Base-by-base conservation (phyloP, 2,329 filamentous ascomycete species). In the Aschersonia sp. region DNA sequence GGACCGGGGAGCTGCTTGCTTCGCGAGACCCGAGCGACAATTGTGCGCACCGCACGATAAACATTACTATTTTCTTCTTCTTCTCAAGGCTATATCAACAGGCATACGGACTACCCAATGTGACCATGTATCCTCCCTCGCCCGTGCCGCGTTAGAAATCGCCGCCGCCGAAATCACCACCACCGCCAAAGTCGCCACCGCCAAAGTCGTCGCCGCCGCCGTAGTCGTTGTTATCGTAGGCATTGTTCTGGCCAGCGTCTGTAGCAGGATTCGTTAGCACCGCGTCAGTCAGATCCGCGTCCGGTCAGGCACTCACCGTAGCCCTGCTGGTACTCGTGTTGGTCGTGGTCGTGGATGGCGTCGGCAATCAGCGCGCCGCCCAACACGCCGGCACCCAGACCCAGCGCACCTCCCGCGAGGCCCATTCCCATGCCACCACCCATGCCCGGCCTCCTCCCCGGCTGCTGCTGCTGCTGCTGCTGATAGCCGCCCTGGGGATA, bases 331-430 rank as follows among this genome's bases (percentile, higher is more conserved):
- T 73, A 82, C 32, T 76, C 74, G 5, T 78, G 69, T 50, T 82
- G 66, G 54, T 85, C 64, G 44, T 73, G 61, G 51, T 81, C 76
- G 48, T 84, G 67, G 46, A 89, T 71, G 1, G 81, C 81, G 58
- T 83, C 71, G 2, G 73, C 81, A 33, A 94, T 64, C 57, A 94
- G 52, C 52, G 79, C 76, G 48, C 88, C 88, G 55, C 87, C 89
- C 1, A 95, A 57, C 60, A 95, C 59, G 63, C 88, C 88, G 53
- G 83, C 88, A 55, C 87, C 88, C 4, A 86, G 63, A 67, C 88
- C 88, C 42, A 94, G 68, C 29, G 85, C 85, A 46, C 81, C 87
- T 44, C 85, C 87, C 1, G 73, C 78, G 50, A 76, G 72, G n/a
- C 86, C 85, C 66, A 90, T 61, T 35, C 54, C 54, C 56, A 61